Base-by-base conservation (phyloP, 345 rosid genomes). In the Abelmoschus esculentus region DNA sequence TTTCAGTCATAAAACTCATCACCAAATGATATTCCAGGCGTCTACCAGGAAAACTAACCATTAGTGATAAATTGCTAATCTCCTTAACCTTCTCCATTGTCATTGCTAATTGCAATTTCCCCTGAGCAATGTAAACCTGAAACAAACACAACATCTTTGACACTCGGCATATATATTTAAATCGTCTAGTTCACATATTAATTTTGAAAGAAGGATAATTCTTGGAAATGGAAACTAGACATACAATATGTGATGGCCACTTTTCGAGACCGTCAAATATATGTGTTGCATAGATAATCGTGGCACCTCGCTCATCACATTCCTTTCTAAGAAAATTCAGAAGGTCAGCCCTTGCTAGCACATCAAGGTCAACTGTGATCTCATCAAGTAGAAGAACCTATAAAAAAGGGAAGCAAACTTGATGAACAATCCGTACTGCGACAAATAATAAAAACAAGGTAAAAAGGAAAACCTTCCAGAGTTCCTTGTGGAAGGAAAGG, bases 321-420 rank as follows among this genome's bases (percentile, higher is more conserved):
- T 91, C 99, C 76, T 86, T 91, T 69, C 57, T 87, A 61, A 95
- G 85, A 72, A 95, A 95, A 61, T 78, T 83, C 72, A 89, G 84
- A 79, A 95, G 99, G 78, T 95, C 90, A 2, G 97, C 97, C 76
- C 99, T 90, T 62, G 96, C 99, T 22, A 95, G 88, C 69, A 95
- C 97, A 72, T 95, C 99, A 32, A 95, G 97, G 75, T 95, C 99
- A 61, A 91, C 93, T 3, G 97, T 95, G 57, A 95, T 95, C 90
- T 95, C 97, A 81, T 95, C 99, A 71, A 95, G 87, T 77, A 95
- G 96, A 73, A 95, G 97, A 80, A 95, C 97, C 99, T 91, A 71
- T 7, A 73, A 6, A 47, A 57, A 69, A 28, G 38, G 29, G 58
- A 0, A 31, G 3, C 34, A 31, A 31, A 4, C 34, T 31, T 31